Percentiles rank a stretch among this genome's conserved stretches.
phyloP scores from a whole-genome alignment of 1,284 basidiomycete genomes.

The Stygiomarasmius scandens region DNA sequence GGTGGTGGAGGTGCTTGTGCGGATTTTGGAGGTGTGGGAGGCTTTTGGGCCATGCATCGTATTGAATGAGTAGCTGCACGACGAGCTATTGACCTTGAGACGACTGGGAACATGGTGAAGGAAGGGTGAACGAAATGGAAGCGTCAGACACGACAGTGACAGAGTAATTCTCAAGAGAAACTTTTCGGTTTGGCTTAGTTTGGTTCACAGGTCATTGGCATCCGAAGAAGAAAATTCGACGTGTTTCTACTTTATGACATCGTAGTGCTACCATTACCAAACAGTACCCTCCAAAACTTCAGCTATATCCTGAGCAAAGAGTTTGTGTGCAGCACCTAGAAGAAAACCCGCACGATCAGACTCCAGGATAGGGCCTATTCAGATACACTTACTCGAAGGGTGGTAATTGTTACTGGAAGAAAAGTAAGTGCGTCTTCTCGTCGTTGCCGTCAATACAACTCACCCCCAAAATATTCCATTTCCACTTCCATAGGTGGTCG shows the following conservation, averaged over 20 bases:
- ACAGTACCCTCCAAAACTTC: constrained; percentile 36
- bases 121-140: not conserved
- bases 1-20: constrained; percentile 18
- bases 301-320: constrained; percentile 40
- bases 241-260: too few relatives aligned
- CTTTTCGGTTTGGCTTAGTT: constrained; percentile 1
- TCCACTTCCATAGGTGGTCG: constrained; percentile 47
- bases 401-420: constrained; percentile 43
- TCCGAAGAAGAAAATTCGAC: too few relatives aligned
- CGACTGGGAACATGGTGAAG: constrained; percentile 26
- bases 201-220: not conserved
- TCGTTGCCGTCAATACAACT: constrained; percentile 23
- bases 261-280: constrained; percentile 29
- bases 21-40: constrained; percentile 21
- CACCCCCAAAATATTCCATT: constrained; percentile 60
- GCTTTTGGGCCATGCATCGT: constrained; percentile 36
- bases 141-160: not conserved
- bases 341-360: not conserved
- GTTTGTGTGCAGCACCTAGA: constrained; percentile 39
- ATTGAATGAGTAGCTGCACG: constrained; percentile 32
- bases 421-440: not conserved
- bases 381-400: constrained; percentile 42
- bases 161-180: not conserved
- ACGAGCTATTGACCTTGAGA: constrained; percentile 36
- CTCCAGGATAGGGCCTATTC: constrained; percentile 1